A percentile compares a stretch with the other conserved stretches of the same genome.
Evolutionary conservation across 352 stramenopile species (phyloP).

Genomic region (Globisporangium nodosum): DNA sequence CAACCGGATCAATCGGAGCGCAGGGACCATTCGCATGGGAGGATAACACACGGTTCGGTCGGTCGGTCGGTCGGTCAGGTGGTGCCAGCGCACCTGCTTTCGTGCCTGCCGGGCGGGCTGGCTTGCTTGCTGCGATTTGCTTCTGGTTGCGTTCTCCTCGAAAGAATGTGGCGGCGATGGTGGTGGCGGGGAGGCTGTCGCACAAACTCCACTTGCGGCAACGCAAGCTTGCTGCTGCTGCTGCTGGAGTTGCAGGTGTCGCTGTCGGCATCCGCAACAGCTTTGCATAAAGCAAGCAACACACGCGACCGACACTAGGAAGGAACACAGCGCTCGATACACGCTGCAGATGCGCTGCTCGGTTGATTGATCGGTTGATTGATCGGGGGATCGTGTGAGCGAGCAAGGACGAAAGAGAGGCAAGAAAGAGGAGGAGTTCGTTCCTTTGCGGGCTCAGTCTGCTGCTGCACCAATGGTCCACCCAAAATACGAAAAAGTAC

Average conservation of each 20-base stretch:
- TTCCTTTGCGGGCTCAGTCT: neutral
- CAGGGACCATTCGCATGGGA: neutral
- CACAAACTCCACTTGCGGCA: neutral
- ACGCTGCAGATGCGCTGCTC: too few species aligned
- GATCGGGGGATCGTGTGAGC: too few species aligned
- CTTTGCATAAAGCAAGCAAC: neutral
- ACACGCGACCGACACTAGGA: neutral
- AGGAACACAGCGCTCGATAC: neutral
- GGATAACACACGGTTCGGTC: neutral
- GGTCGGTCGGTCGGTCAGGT: neutral
- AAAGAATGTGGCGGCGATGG: too few species aligned
- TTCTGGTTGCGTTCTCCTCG: neutral
- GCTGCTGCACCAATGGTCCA: neutral
- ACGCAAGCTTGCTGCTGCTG: too few species aligned
- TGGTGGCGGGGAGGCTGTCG: neutral
- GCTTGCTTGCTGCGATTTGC: neutral
- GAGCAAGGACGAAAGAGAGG: neutral
- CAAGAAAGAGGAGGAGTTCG: neutral
- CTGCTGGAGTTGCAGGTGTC: too few species aligned
- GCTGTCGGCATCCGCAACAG: too few species aligned
- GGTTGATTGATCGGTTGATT: neutral
- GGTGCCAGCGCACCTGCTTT: too few species aligned
- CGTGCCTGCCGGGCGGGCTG: neutral
- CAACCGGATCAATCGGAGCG: neutral
- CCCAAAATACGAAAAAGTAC: conserved; percentile 11